Evolutionary conservation across 1,284 basidiomycete species (phyloP).

Genomic region (Fistulinella staudtii): DNA sequence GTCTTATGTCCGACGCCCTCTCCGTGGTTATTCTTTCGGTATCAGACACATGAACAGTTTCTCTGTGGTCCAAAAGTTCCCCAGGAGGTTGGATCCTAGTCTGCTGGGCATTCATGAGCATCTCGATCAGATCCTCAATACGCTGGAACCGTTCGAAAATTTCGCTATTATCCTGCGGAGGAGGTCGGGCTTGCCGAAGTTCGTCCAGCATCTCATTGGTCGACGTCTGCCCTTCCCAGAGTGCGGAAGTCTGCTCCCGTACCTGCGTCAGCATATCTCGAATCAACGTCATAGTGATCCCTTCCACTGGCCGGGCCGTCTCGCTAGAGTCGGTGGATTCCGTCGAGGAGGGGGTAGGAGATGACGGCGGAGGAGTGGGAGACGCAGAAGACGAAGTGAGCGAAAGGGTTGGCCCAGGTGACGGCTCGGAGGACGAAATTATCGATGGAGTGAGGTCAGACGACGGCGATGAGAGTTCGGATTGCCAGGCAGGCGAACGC

Average conservation of each 20-base stretch:
- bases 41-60: no score
- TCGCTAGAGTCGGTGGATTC: conserved; percentile 38
- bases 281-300: conserved; percentile 37
- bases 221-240: conserved; percentile 56
- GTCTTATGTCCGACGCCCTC: no score
- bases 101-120: conserved; percentile 7
- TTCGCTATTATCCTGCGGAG: conserved; percentile 34
- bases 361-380: conserved; percentile 32
- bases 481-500: conserved; percentile 29
- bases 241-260: conserved; percentile 45
- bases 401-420: conserved; percentile 32
- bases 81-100: background rate
- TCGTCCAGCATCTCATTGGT: conserved; percentile 51
- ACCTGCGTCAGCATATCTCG: conserved; percentile 47
- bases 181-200: conserved; percentile 29
- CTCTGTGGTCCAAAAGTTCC: no score
- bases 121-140: conserved; percentile 45
- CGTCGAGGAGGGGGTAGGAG: conserved; percentile 33
- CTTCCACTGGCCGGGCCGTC: conserved; percentile 41
- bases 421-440: conserved; percentile 31
- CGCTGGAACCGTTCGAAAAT: conserved; percentile 35
- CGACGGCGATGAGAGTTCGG: conserved; percentile 32
- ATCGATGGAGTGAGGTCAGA: conserved; percentile 32
- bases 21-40: background rate
- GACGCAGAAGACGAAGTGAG: conserved; percentile 32